Base-by-base conservation (phyloP, 768 basidiomycete genomes). In the Clitopilus passeckerianus region DNA sequence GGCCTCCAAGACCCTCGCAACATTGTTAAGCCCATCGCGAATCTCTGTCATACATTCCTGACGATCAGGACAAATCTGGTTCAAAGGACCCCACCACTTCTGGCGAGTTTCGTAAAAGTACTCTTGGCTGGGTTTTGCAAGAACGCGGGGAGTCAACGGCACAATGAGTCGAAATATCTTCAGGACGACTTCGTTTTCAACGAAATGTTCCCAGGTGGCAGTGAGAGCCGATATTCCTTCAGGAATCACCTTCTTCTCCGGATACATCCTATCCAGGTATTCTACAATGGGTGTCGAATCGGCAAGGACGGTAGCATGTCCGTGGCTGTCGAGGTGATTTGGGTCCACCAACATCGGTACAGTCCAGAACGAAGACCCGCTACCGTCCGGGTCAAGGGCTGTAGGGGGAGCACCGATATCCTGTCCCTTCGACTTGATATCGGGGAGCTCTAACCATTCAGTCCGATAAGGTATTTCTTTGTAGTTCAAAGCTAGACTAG, bases 201-300 rank as follows among this genome's bases (percentile, higher is more conserved):
- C 20, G 55, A 59, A 59, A 0, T 41, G 30, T n/a, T 66, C 62
- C 24, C 64, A 23, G 3, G 58, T 57, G 0, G 35, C 35, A 7
- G 59, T 60, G 4, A 71, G 58, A 1, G 59, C 66, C 1, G 56
- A 34, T 0, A 66, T 62, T 24, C 65, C 65, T 2, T 60, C 46
- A 1, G 69, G 68, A 37, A 73, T 66, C 30, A 70, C 56, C 10
- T 56, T 57, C 1, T 68, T 69, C 41, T 70, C 58, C 4, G 80
- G 77, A 62, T 79, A 82, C 0, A 67, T 66, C 15, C 63, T 68
- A 33, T 83, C 81, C 35, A 81, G 78, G 59, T 82, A 82, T 59
- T 71, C 68, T 0, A 79, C 78, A 55, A 82, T 82, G n/a, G 65
- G 64, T 56, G 73, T 69, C 5, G 77, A 78, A 56, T 83, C 79